Evolutionary conservation across 495 filamentous ascomycete species (phyloP), one percentile per base, ranked within the genome.

Genomic region (Penicillium odoratum): DNA sequence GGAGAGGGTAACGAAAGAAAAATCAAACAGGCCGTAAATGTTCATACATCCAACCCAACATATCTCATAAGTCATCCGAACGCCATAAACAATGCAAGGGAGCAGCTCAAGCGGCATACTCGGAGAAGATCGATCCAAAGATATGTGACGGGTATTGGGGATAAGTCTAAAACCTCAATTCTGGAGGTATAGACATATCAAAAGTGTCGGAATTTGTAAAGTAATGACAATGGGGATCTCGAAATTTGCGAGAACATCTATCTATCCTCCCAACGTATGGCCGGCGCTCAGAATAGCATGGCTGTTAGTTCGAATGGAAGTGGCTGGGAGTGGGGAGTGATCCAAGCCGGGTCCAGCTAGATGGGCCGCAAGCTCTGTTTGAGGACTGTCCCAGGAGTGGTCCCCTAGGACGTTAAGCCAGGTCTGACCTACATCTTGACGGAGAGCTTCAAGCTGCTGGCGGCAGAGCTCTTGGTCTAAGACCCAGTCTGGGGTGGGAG

Each of bases 361-460:
- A 54, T 59, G 58, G 25, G 46, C 51, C 0, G 69, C 60, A 52
- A 72, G 57, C 55, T 73, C 62, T 51, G 67, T 71, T 42, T 65
- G 69, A 15, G 65, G 65, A 53, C 63, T 69, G 56, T 74, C 76
- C 84, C 81, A 88, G n/a, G 81, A 78, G 65, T 91, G 88, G 60
- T 96, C 94, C 55, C 86, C 87, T 46, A 98, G 79, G 5, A 91
- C 89, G 57, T 85, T 91, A 31, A 97, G 80, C 83, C 95, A 98
- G 48, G 85, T 86, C 59, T 83, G 88, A 36, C 91, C 90, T 50
- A 95, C 85, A 58, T 96, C 90, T 61, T 86, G 87, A 43, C 89
- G 88, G 16, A 97, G 74, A 11, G 88, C 88, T 70, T 94, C 91
- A 48, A 98, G 84, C 63, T 92, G 92, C 69, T 88, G 88, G 40